Evolutionary conservation across 257 asterid species (phyloP), one percentile per base, ranked within the genome.

Genomic region (Vinca minor): DNA sequence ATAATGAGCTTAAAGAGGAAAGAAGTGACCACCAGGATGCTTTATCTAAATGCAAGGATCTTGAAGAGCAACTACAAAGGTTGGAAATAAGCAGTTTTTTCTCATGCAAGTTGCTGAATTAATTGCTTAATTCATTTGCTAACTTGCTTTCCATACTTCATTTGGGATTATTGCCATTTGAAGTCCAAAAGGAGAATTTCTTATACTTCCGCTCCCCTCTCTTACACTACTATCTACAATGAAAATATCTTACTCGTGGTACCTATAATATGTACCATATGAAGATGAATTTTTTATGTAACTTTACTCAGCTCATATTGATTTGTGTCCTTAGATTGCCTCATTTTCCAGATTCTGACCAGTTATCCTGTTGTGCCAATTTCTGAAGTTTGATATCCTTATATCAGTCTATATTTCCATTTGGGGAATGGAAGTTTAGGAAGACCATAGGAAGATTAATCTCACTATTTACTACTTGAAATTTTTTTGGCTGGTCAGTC

Each of bases 31-130:
- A 85, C 71, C 79, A 77, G 47, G 89, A 83, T 60, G 72, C 91
- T 38, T 66, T 82, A 39, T 62, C 63, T 75, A 84, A 74, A 73
- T 87, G 96, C 82, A 79, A 75, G 65, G 91, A 81, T 77, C 93
- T 92, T 54, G 87, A 83, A 70, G 95, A 77, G 59, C 84, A 81
- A 75, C 70, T 89, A 46, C 82, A 74, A 59, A 89, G 96, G 98
- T 92, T 47, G 71, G 75, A n/a, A 38, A 34, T 4, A 42, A 1
- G 17, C 0, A 5, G 5, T 26, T 28, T 65, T n/a, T n/a, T n/a
- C n/a, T n/a, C n/a, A n/a, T n/a, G n/a, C n/a, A n/a, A n/a, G n/a
- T n/a, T n/a, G n/a, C n/a, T n/a, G n/a, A n/a, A n/a, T n/a, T n/a
- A n/a, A n/a, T n/a, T n/a, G n/a, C n/a, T n/a, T n/a, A n/a, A n/a